A percentile compares a stretch with the other conserved stretches of the same genome.
phyloP scores from a whole-genome alignment of 2,329 filamentous ascomycete genomes.

The Fusarium goolgardi region DNA sequence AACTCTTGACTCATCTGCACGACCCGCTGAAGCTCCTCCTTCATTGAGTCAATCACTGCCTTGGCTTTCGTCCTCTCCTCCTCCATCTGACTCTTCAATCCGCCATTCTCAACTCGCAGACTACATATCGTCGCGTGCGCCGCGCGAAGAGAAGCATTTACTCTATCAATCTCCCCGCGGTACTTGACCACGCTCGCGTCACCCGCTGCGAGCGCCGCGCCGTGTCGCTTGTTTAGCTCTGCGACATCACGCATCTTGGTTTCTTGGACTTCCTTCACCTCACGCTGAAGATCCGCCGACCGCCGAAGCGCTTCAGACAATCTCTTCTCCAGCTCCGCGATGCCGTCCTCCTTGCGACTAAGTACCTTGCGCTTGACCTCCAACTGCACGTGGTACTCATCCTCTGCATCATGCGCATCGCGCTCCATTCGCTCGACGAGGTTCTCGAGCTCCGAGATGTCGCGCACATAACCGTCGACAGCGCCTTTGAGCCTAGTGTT shows the following conservation, averaged over 20 bases:
- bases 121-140: slow-evolving; percentile 61
- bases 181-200: slow-evolving; percentile 64
- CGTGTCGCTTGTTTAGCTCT: slow-evolving; percentile 56
- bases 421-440: slow-evolving; percentile 63
- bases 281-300: slow-evolving; percentile 53
- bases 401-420: slow-evolving; percentile 48
- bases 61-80: slow-evolving; percentile 56
- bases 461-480: slow-evolving; percentile 64
- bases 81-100: slow-evolving; percentile 52
- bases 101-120: slow-evolving; percentile 61
- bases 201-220: slow-evolving; percentile 60
- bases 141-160: slow-evolving; percentile 58
- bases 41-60: slow-evolving; percentile 62
- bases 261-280: slow-evolving; percentile 55
- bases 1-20: slow-evolving; percentile 60
- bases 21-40: slow-evolving; percentile 62
- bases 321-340: slow-evolving; percentile 58
- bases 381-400: slow-evolving; percentile 51
- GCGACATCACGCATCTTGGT: slow-evolving; percentile 50
- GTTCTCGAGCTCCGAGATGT: slow-evolving; percentile 64
- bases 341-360: slow-evolving; percentile 52
- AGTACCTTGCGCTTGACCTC: slow-evolving; percentile 52
- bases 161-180: slow-evolving; percentile 59
- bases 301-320: slow-evolving; percentile 57
- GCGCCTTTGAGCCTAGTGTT: slow-evolving; percentile 64